Evolutionary conservation across 176 grass and related monocot species (phyloP), one percentile per base, ranked within the genome.

Genomic region (Musa beccarii): DNA sequence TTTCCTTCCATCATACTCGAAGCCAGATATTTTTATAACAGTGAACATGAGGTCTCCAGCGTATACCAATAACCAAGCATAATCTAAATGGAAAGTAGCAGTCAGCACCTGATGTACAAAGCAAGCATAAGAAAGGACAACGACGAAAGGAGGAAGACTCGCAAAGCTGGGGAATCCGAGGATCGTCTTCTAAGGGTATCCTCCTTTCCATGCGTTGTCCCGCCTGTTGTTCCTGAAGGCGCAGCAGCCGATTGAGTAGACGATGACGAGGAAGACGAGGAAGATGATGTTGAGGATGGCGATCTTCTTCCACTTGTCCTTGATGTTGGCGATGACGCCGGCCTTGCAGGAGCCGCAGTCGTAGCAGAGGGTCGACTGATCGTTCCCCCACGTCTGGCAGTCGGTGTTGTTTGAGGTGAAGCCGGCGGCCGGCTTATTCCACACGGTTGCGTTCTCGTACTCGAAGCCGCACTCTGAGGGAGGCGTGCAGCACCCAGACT

Each of bases 401-500:
- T 95, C 91, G 20, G 68, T 66, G 51, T 86, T 81, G 0, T 19
- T 76, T 9, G 70, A 62, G 12, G 19, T 34, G 3, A 51, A 15
- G 20, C 79, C 53, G 1, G 73, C 16, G 54, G 52, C 28, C 17
- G 76, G 10, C 10, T 1, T 16, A 17, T 51, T 79, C 91, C 91
- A 90, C 64, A 52, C 73, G 11, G 80, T 80, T 53, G 82, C 85
- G 12, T 89, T 83, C 49, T 54, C 52, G 71, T 89, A 89, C 8
- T 70, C 75, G 82, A 85, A 91, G 69, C 79, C 79, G 34, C 92
- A 96, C n/a, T 74, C 76, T 8, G 82, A 52, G 0, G 92, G 92
- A 23, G 92, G 88, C 62, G 81, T 89, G 86, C 92, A 96, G 85
- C 92, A 96, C 15, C 86, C 86, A 78, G 86, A 91, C 88, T 91